These are phyloP conservation scores for Lentinula edodes DNA, from an alignment of 768 basidiomycete species.

Conservation along the genomic window DNA sequence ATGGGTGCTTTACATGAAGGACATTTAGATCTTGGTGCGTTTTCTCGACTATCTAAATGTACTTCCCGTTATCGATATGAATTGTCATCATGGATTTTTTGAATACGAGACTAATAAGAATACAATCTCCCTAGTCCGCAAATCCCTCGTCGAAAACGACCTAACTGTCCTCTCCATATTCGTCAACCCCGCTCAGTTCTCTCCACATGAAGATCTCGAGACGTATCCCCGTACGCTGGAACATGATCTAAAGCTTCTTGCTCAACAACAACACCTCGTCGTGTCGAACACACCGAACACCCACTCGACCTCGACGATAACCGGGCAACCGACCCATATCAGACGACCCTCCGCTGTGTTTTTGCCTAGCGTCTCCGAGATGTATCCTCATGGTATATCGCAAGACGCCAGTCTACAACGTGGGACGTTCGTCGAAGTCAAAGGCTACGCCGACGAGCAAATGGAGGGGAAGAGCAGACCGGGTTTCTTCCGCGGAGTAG, in stretches of 20 bases:
- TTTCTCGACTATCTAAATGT: too few species aligned
- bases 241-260: conserved; percentile 62
- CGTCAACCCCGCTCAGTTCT: conserved; percentile 97
- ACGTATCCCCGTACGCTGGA: conserved; percentile 88
- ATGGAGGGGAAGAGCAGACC: conserved; percentile 91
- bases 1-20: conserved; percentile 98
- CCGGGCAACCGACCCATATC: conserved; percentile 2
- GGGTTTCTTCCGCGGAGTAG: conserved; percentile 91
- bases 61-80: neutral
- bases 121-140: conserved; percentile 49
- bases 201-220: conserved; percentile 88
- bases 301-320: neutral
- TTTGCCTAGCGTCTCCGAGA: conserved; percentile 69
- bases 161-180: conserved; percentile 92
- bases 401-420: conserved; percentile 70
- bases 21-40: conserved; percentile 79
- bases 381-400: conserved; percentile 90
- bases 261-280: conserved; percentile 28
- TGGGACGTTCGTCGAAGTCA: conserved; percentile 90
- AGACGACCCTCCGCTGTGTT: conserved; percentile 69
- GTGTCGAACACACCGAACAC: neutral
- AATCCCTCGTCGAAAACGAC: conserved; percentile 73
- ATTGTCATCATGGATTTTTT: neutral
- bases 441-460: conserved; percentile 83
- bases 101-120: too few species aligned